Base-by-base conservation (phyloP, 2,329 filamentous ascomycete species). In the Alternaria conjuncta region DNA sequence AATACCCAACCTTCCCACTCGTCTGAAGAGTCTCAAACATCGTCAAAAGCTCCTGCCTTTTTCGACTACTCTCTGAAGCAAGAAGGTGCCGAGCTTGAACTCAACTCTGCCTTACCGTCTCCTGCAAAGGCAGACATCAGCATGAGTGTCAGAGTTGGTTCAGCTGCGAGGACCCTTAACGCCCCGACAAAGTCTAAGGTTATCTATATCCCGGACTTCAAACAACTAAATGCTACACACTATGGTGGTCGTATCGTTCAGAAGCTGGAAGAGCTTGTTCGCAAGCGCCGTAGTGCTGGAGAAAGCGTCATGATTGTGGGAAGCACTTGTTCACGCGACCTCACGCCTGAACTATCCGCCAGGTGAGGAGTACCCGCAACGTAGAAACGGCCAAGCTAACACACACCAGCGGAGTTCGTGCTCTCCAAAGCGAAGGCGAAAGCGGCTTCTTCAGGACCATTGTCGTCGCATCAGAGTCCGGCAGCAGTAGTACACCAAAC, bases 201-300 rank as follows among this genome's bases (percentile, higher is more conserved):
- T 61, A 84, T 96, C 43, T 93, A 93, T 71, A 82, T 97, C 12
- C 88, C 92, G 75, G 93, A 98, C 76, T 92, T 93, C 73, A 89
- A 92, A 57, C 92, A 96, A 67, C 84, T 99, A 9, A 88, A 86
- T 71, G 86, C 87, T 74, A 90, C 91, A 1, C 78, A 86, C 6
- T 89, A 93, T 61, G 93, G 93, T 11, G 84, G 87, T 2, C 85
- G 87, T 21, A 86, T 98, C 30, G 81, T 97, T 8, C 82, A 85
- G 44, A 88, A 90, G 62, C 82, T 99, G 12, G 89, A 92, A 57
- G 86, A 87, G 51, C 84, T 91, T 7, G 88, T 97, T 25, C 90
- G 94, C 71, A 86, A 87, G 63, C 86, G 90, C 61, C 91, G 94
- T 84, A 85, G 86, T 57, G 85, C 88, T 43, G 94, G 94, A 5